Evolutionary conservation across 2,329 filamentous ascomycete species (phyloP).

Genomic region (Sarocladium strictum): DNA sequence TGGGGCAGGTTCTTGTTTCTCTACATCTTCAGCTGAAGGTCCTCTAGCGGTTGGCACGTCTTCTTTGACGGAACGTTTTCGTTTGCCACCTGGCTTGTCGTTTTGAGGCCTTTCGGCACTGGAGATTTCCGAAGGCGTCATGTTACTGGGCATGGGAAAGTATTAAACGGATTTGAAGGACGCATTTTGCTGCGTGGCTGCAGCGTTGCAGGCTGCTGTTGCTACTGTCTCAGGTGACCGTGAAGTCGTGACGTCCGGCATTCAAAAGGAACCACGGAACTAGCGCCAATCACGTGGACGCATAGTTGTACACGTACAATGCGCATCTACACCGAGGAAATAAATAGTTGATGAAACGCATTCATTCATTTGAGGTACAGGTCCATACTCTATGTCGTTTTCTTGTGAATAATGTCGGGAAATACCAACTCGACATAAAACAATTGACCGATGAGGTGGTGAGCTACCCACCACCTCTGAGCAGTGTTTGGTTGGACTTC

Average conservation of each 20-base stretch:
- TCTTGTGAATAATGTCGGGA: background rate
- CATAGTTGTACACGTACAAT: too few relatives aligned
- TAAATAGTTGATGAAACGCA: background rate
- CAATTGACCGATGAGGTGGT: background rate
- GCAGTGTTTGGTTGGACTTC: background rate
- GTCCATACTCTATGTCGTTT: constrained; percentile 4
- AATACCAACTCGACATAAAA: background rate
- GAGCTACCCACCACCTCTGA: background rate
- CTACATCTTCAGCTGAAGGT: background rate
- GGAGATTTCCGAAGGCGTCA: background rate
- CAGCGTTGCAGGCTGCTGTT: background rate
- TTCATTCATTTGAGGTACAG: background rate
- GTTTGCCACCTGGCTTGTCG: constrained; percentile 1
- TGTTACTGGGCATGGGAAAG: background rate
- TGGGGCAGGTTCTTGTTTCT: background rate
- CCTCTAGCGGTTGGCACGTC: background rate
- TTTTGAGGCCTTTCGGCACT: background rate
- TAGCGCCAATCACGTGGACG: constrained; percentile 35
- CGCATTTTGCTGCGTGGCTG: background rate
- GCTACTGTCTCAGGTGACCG: background rate
- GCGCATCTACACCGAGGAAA: too few relatives aligned
- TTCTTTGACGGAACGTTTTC: constrained; percentile 3
- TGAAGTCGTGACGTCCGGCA: constrained; percentile 8
- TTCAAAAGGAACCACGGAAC: constrained; percentile 22
- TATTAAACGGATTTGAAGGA: background rate